Evolutionary conservation across 352 stramenopile genomes (phyloP), one percentile per base, ranked within the genome.

Genomic region (Pythium dissimile): DNA sequence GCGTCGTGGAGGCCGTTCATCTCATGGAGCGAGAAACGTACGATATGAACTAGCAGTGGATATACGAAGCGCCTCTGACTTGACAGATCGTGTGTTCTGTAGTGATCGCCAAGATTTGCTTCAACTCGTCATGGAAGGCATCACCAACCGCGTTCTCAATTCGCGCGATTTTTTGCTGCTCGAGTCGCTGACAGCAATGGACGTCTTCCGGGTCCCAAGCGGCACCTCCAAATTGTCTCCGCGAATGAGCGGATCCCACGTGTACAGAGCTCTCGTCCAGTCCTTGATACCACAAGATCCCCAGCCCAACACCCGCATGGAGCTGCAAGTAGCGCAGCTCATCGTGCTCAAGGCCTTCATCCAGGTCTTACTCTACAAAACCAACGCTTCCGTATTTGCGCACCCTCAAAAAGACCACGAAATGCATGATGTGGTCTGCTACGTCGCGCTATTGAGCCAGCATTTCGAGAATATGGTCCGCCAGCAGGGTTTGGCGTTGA

Each of bases 21-120:
- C 67, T 86, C 37, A 69, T 92, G 51, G 80, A 88, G 32, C 61
- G 79, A 12, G 67, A 89, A 51, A 77, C 63, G 77, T 87, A 66
- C 23, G 75, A n/a, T 74, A 16, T 10, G 10, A 30, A 12, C 13
- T n/a, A 27, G 28, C 12, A 31, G 4, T 39, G n/a, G n/a, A n/a
- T n/a, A n/a, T n/a, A n/a, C n/a, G n/a, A n/a, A n/a, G n/a, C n/a
- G n/a, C n/a, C n/a, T n/a, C n/a, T n/a, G n/a, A n/a, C n/a, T n/a
- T n/a, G n/a, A n/a, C n/a, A n/a, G n/a, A n/a, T n/a, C n/a, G 8
- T 54, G 16, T 57, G 15, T 23, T 24, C 26, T 24, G 1, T 37
- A 71, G 63, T 11, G 63, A 71, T 28, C 63, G 63, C 23, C 55
- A 62, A n/a, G 56, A 66, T 18, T 37, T 71, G 27, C 47, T 66